Percentiles rank a stretch among this genome's conserved stretches.
These are phyloP conservation scores for Platanus orientalis DNA, from an alignment of 164 flowering plant genomes.

Conservation along the genomic window DNA sequence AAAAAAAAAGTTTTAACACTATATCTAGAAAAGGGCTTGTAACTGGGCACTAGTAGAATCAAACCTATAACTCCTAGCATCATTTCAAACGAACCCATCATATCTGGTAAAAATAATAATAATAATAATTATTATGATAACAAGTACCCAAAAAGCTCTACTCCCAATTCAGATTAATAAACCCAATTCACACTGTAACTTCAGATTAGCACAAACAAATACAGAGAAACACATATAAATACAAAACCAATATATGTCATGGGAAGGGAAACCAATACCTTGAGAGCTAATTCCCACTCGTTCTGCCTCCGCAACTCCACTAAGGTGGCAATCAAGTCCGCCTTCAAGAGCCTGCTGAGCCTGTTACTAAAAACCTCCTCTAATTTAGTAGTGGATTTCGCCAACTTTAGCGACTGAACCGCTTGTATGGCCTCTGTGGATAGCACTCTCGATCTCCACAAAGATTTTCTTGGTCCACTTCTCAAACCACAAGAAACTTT, in stretches of 20 bases:
- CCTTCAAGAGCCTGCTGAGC: constrained; percentile 59
- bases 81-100: too few relatives aligned
- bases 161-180: too few relatives aligned
- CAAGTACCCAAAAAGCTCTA: too few relatives aligned
- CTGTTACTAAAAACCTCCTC: constrained; percentile 38
- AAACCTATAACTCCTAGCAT: too few relatives aligned
- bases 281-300: constrained; percentile 53
- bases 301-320: constrained; percentile 70
- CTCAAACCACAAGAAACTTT: constrained; percentile 44
- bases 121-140: too few relatives aligned
- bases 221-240: too few relatives aligned
- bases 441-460: constrained; percentile 62
- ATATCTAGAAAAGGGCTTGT: too few relatives aligned
- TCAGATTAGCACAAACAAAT: too few relatives aligned
- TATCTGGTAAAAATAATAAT: too few relatives aligned
- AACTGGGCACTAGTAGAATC: too few relatives aligned
- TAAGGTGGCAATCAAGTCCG: constrained; percentile 56
- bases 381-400: constrained; percentile 44
- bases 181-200: too few relatives aligned
- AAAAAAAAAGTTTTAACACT: too few relatives aligned
- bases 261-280: constrained; percentile 29
- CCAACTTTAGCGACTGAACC: constrained; percentile 66
- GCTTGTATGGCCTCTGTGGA: constrained; percentile 79
- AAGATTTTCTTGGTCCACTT: constrained; percentile 39
- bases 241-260: neutral